A percentile compares a stretch with the other conserved stretches of the same genome.
Evolutionary conservation across 2,329 filamentous ascomycete species (phyloP).

Genomic region (Aspergillus aculeatinus): DNA sequence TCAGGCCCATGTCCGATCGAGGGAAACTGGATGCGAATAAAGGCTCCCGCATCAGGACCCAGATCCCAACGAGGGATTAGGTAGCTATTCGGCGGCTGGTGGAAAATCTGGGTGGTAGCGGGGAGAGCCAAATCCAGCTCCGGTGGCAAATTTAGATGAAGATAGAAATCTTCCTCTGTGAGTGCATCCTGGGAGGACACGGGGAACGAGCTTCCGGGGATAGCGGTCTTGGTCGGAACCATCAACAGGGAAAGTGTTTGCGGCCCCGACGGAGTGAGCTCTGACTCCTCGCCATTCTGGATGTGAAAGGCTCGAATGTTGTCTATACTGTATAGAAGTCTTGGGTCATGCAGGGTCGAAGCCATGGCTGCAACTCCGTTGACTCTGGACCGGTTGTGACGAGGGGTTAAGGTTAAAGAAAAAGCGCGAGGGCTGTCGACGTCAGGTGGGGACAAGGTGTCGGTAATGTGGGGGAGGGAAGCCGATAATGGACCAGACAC

Average conservation of each 20-base stretch:
- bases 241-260: constrained; percentile 92
- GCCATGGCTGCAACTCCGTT: constrained; percentile 22
- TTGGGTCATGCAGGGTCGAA: constrained; percentile 34
- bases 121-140: constrained; percentile 92
- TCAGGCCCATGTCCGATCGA: constrained; percentile 62
- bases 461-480: constrained; percentile 10
- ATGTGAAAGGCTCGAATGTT: constrained; percentile 92
- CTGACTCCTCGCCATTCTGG: constrained; percentile 78
- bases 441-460: background rate
- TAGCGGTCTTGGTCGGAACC: constrained; percentile 85
- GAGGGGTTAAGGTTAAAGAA: background rate
- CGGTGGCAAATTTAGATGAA: constrained; percentile 90
- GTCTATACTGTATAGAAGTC: constrained; percentile 55
- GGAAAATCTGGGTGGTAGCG: constrained; percentile 95
- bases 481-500: background rate
- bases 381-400: background rate
- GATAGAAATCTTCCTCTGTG: constrained; percentile 88
- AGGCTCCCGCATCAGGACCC: constrained; percentile 81
- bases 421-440: background rate
- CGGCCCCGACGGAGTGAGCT: constrained; percentile 78
- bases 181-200: constrained; percentile 48
- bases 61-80: constrained; percentile 94
- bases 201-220: constrained; percentile 44
- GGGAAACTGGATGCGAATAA: constrained; percentile 91
- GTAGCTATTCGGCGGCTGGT: constrained; percentile 89